Conservation (phyloP, 2,329 filamentous ascomycete genomes). For the Calonectria hongkongensis region DNA sequence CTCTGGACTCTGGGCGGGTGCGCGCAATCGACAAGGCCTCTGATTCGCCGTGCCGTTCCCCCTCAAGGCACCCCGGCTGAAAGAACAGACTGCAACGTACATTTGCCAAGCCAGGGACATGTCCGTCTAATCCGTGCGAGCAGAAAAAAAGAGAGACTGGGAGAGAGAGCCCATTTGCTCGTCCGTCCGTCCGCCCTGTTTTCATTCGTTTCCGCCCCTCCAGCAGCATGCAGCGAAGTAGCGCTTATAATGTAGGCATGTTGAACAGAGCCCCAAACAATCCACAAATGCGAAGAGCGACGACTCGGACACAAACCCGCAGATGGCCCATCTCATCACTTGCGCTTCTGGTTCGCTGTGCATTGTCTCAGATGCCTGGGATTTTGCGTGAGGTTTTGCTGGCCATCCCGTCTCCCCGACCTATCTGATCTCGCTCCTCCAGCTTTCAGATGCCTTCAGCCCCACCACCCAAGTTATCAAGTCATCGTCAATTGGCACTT, state of each 20-base stretch:
- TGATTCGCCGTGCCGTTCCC: constrained; percentile 7
- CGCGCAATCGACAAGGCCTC: not conserved
- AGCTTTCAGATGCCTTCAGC: not conserved
- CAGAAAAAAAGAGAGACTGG: not conserved
- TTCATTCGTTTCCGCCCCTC: constrained; percentile 26
- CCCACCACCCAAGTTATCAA: constrained; percentile 11
- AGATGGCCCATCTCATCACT: not conserved
- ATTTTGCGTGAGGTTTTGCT: not conserved
- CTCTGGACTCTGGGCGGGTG: constrained; percentile 5
- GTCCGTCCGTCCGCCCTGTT: constrained; percentile 20
- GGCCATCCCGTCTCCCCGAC: not conserved
- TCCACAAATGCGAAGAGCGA: constrained; percentile 5
- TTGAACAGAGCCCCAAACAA: constrained; percentile 20
- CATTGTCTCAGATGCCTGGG: not conserved
- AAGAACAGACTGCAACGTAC: constrained; percentile 8
- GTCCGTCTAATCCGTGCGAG: not conserved
- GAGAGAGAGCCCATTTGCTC: not conserved
- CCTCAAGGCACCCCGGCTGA: constrained; percentile 13
- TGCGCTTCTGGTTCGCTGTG: not conserved
- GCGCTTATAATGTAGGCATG: constrained; percentile 16
- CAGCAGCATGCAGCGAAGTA: constrained; percentile 9
- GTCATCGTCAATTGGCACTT: not conserved
- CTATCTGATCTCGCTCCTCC: not conserved
- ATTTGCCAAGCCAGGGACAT: constrained; percentile 11
- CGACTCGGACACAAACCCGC: not conserved